Evolutionary conservation across 139 green algal genomes (phyloP).

Genomic region (Tetratostichococcus sp.): DNA sequence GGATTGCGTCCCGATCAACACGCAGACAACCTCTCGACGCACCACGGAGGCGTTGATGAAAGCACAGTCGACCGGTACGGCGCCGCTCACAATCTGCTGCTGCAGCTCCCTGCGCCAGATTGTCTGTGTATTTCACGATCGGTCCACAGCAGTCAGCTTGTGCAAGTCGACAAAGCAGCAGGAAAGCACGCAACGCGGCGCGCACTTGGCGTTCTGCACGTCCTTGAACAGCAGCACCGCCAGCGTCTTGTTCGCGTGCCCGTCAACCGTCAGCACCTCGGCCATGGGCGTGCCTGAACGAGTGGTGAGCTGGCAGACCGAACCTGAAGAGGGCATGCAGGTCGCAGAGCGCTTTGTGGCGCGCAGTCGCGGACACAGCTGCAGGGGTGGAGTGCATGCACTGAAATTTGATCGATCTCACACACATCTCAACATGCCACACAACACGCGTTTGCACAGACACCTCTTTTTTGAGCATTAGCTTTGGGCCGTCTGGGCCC

Average conservation of each 20-base stretch:
- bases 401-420: too few species aligned
- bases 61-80: slow-evolving; percentile 23
- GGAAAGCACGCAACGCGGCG: not conserved
- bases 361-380: too few species aligned
- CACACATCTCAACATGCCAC: too few species aligned
- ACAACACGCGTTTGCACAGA: too few species aligned
- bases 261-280: not conserved
- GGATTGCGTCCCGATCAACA: too few species aligned
- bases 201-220: slow-evolving; percentile 30
- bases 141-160: too few species aligned
- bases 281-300: not conserved
- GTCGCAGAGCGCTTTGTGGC: too few species aligned
- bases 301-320: too few species aligned
- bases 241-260: slow-evolving; percentile 6
- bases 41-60: slow-evolving; percentile 37
- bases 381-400: not conserved
- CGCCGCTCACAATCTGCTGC: slow-evolving; percentile 18
- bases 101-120: slow-evolving; percentile 28
- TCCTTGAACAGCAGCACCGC: slow-evolving; percentile 32
- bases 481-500: too few species aligned
- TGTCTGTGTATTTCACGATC: not conserved
- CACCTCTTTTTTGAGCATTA: too few species aligned
- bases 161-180: not conserved
- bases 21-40: too few species aligned
- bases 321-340: too few species aligned